A percentile compares a stretch with the other conserved stretches of the same genome.
Evolutionary conservation across 1,284 basidiomycete genomes (phyloP).

Genomic region (Trametes polyzona): DNA sequence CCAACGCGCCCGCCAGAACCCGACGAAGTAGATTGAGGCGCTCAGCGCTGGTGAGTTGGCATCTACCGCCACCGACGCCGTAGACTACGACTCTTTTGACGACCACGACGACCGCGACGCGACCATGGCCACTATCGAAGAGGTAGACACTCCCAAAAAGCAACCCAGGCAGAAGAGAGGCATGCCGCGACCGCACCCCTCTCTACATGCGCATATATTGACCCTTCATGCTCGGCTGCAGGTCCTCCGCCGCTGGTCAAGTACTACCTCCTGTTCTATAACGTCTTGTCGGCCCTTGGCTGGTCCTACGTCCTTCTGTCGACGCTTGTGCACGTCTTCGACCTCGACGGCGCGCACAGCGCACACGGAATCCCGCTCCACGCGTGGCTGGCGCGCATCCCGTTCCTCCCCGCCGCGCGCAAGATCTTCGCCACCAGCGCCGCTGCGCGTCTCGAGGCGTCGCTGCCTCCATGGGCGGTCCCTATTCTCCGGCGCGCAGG

Average conservation of each 20-base stretch:
- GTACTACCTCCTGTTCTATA: constrained; percentile 81
- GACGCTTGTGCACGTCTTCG: constrained; percentile 54
- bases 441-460: constrained; percentile 17
- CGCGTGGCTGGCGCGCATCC: constrained; percentile 21
- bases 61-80: not conserved
- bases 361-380: constrained; percentile 23
- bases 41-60: constrained; percentile 9
- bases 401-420: constrained; percentile 22
- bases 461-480: constrained; percentile 37
- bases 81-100: not conserved
- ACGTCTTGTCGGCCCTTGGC: constrained; percentile 69
- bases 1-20: too few relatives aligned
- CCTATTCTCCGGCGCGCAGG: constrained; percentile 38
- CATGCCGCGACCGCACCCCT: not conserved
- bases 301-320: constrained; percentile 75
- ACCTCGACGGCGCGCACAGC: constrained; percentile 33
- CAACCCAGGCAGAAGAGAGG: constrained; percentile 15
- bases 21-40: too few relatives aligned
- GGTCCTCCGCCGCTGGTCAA: constrained; percentile 39
- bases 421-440: constrained; percentile 6
- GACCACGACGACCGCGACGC: constrained; percentile 4
- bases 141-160: constrained; percentile 4
- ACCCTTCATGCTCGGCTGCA: not conserved
- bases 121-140: constrained; percentile 20
- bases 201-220: not conserved